Conservation (phyloP, 495 filamentous ascomycete species). For the Neurospora intermedia region DNA sequence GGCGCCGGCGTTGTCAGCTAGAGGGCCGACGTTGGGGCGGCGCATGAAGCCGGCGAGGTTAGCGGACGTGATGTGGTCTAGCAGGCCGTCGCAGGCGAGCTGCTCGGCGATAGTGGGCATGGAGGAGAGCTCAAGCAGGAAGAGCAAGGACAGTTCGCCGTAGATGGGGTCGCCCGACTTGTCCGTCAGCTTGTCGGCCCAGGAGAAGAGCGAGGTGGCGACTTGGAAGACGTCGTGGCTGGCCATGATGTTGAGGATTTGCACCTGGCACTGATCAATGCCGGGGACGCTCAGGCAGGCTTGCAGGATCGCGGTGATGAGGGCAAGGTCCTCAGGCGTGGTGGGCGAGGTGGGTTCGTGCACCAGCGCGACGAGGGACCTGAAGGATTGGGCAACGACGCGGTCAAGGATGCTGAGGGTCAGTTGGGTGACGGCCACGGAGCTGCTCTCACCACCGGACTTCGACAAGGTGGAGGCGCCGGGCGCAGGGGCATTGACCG, state of each 20-base stretch:
- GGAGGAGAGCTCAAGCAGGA: slow-evolving; percentile 77
- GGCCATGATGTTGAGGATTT: slow-evolving; percentile 54
- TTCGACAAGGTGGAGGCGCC: slow-evolving; percentile 8
- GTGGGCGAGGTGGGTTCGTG: slow-evolving; percentile 45
- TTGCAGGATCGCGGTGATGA: slow-evolving; percentile 84
- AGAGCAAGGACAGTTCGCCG: slow-evolving; percentile 75
- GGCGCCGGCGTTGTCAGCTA: slow-evolving; percentile 39
- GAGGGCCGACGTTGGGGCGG: slow-evolving; percentile 59
- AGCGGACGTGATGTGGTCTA: slow-evolving; percentile 67
- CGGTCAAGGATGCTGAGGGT: slow-evolving; percentile 64
- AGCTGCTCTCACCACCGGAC: slow-evolving; percentile 4
- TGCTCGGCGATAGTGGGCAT: slow-evolving; percentile 78
- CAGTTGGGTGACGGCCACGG: slow-evolving; percentile 35
- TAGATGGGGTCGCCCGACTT: slow-evolving; percentile 77
- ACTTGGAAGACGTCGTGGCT: slow-evolving; percentile 64
- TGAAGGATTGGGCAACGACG: slow-evolving; percentile 73
- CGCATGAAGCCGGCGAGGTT: slow-evolving; percentile 61
- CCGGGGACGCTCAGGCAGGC: slow-evolving; percentile 63
- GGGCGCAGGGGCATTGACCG: slow-evolving; percentile 8
- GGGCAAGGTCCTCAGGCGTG: slow-evolving; percentile 64
- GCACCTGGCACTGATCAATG: slow-evolving; percentile 47
- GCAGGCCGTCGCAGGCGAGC: slow-evolving; percentile 72
- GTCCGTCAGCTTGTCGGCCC: slow-evolving; percentile 70
- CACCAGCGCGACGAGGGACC: slow-evolving; percentile 60
- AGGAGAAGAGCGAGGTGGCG: slow-evolving; percentile 82